phyloP scores from a whole-genome alignment of 2,329 filamentous ascomycete species.

The Colletotrichum truncatum region DNA sequence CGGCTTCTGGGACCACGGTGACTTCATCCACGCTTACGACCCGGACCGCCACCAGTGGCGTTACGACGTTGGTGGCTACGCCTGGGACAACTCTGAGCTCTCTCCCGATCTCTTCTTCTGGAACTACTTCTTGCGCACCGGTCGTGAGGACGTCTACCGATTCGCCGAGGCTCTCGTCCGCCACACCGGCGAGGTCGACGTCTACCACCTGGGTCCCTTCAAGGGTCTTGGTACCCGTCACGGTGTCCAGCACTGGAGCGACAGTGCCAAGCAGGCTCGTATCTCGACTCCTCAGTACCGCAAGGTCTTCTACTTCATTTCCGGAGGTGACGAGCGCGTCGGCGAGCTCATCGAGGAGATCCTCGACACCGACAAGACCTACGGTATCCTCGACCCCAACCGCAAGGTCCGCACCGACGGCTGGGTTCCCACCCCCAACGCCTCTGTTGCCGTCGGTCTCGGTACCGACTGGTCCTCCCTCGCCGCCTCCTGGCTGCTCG shows the following conservation, averaged over 20 bases:
- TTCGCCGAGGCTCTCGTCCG: slow-evolving; percentile 67
- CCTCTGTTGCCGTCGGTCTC: slow-evolving; percentile 57
- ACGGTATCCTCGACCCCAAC: slow-evolving; percentile 61
- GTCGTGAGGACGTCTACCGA: slow-evolving; percentile 64
- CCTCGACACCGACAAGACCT: slow-evolving; percentile 62
- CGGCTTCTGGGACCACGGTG: slow-evolving; percentile 70
- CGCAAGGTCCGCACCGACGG: slow-evolving; percentile 66
- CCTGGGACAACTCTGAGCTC: slow-evolving; percentile 72
- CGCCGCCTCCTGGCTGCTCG: slow-evolving; percentile 66
- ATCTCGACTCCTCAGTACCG: slow-evolving; percentile 67
- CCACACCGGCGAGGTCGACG: slow-evolving; percentile 69
- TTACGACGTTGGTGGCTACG: slow-evolving; percentile 71
- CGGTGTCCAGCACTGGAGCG: slow-evolving; percentile 69
- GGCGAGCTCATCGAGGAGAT: slow-evolving; percentile 62
- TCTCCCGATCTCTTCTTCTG: slow-evolving; percentile 71
- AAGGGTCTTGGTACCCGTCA: slow-evolving; percentile 70
- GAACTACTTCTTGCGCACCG: slow-evolving; percentile 69
- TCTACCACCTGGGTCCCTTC: slow-evolving; percentile 67
- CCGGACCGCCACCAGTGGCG: slow-evolving; percentile 66
- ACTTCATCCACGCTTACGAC: slow-evolving; percentile 72
- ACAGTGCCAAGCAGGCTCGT: slow-evolving; percentile 69
- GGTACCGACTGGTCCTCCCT: slow-evolving; percentile 69
- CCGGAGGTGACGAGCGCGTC: slow-evolving; percentile 65
- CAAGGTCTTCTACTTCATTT: slow-evolving; percentile 63
- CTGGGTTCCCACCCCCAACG: slow-evolving; percentile 52